Conservation (phyloP, 192 early-diverging fungal genomes). For the Chytriomyces hyalinus region DNA sequence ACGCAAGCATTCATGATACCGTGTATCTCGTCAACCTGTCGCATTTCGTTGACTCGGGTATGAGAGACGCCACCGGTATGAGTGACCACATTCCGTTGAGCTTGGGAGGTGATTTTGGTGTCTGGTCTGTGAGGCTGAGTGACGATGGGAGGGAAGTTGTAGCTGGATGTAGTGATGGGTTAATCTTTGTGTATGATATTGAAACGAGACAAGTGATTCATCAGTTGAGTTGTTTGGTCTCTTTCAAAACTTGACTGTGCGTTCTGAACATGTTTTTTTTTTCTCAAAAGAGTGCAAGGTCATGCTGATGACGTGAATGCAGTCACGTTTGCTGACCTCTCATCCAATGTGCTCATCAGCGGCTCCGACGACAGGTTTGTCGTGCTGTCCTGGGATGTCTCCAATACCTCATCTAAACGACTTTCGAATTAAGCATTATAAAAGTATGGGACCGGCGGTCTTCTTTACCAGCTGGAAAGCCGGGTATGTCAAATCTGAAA, state of each 20-base stretch:
- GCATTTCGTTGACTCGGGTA: neutral
- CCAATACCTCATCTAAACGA: no score
- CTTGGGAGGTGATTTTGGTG: conserved; percentile 19
- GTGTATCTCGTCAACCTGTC: conserved; percentile 53
- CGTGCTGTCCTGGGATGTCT: conserved; percentile 37
- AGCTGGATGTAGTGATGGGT: conserved; percentile 52
- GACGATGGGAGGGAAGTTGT: conserved; percentile 66
- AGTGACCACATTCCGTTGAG: conserved; percentile 7
- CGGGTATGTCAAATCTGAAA: neutral
- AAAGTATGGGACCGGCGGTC: conserved; percentile 66
- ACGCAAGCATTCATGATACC: conserved; percentile 64
- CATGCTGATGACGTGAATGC: conserved; percentile 76
- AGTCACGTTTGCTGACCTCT: conserved; percentile 41
- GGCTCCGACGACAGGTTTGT: conserved; percentile 62
- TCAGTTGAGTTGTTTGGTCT: conserved; percentile 7
- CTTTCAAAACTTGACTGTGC: neutral
- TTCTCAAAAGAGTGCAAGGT: conserved; percentile 30
- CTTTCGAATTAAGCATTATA: conserved; percentile 10
- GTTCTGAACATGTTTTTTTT: neutral
- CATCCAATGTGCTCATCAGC: conserved; percentile 64
- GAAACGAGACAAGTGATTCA: conserved; percentile 56
- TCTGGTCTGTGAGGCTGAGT: conserved; percentile 72
- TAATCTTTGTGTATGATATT: conserved; percentile 63
- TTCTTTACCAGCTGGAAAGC: conserved; percentile 30
- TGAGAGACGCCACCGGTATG: neutral